Base-by-base conservation (phyloP, 148 eudicot species). In the Chenopodium quinoa region DNA sequence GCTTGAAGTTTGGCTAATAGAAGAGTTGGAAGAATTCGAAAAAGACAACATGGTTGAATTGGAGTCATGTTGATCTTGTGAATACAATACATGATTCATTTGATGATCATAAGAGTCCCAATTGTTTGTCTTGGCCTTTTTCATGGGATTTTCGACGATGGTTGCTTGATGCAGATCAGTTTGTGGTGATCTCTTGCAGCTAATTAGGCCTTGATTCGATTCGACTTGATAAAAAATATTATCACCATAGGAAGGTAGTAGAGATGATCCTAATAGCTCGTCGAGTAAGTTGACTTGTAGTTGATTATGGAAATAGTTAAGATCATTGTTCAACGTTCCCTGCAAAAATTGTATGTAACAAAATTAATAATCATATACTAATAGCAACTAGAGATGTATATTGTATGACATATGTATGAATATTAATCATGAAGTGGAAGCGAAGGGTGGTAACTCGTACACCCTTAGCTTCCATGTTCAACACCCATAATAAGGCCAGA, bases 271-370 rank as follows among this genome's bases (percentile, higher is more conserved):
- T 67, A 72, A 80, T 1, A 87, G 73, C 4, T 90, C 90, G n/a
- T 88, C 89, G 22, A 89, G 58, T 73, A 92, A 81, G 84, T 86
- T 85, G 60, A 82, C 81, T 56, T 86, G 82, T 64, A 60, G 58
- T 29, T 80, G 88, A 25, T 83, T 85, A 79, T 84, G 83, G 5
- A 82, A 52, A 84, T 89, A 90, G 78, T 88, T 73, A 74, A 83
- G 60, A 75, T 92, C 91, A 76, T 88, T 92, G 14, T 50, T 50
- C 89, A 89, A 89, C 87, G 88, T 82, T 80, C 87, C 93, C 95
- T 92, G 79, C 50, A 71, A 79, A 60, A 50, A 12, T 9, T 50
- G 54, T 50, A 9, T 13, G 11, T 9, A 50, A 50, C 54, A 11
- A 50, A 50, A 50, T 50, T 50, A 10, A 40, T 40, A 40, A 40